Base-by-base conservation (phyloP, 441 rosid genomes). In the Eutrema salsugineum region DNA sequence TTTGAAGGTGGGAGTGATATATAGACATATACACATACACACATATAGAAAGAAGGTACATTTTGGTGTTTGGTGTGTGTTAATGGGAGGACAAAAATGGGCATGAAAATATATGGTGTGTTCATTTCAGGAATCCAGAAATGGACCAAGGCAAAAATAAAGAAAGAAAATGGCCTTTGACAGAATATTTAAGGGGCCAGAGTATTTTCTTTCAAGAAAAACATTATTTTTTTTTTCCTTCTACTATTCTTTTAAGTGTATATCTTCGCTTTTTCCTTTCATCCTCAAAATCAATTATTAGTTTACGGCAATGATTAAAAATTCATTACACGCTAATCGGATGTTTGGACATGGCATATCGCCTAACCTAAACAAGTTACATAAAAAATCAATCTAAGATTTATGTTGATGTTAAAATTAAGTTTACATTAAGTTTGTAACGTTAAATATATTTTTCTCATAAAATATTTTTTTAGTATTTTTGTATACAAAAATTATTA, bases 81-180 rank as follows among this genome's bases (percentile, higher is more conserved):
- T 64, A 70, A 39, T 70, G 79, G 70, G 53, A 79, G 86, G 93
- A 80, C 85, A 79, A 76, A 84, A 56, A 76, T 81, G 83, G 78
- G 72, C 70, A 79, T 74, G 77, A 71, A 57, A 38, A 10, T 38
- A 11, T 28, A 75, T 76, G 84, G 84, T 68, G 84, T 87, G 75
- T 81, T 85, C 88, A 84, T 76, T 82, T 87, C 83, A 74, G 67
- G 78, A 79, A 75, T 79, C 85, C 69, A 50, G 68, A 78, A 61
- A 61, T 83, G 85, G 86, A 72, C 88, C 83, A 72, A 82, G 67
- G 32, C 32, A 68, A 47, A 67, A 24, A 59, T 35, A 48, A 65
- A 65, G 56, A 66, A 58, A 71, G 40, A 64, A 51, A 33, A 6
- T 66, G 64, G 65, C 60, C 27, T 71, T 58, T 71, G 73, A 77